Percentiles rank a stretch among this genome's conserved stretches.
Conservation (phyloP, 257 asterid genomes). For the Scutellaria baicalensis region DNA sequence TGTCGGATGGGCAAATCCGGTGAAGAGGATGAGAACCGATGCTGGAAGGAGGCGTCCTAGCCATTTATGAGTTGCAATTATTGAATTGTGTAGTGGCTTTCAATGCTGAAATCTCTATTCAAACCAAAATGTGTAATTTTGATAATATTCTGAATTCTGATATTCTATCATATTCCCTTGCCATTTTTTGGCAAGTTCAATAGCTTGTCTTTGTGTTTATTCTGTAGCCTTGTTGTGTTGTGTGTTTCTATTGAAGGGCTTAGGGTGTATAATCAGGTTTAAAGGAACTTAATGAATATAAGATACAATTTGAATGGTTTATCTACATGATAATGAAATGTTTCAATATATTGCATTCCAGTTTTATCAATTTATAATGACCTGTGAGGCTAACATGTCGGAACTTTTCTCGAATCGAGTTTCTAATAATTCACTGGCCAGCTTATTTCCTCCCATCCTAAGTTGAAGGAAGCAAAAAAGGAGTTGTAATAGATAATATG, state of each 20-base stretch:
- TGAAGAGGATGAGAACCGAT: conserved; percentile 80
- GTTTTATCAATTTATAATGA: no score
- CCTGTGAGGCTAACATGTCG: not conserved
- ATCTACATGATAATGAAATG: no score
- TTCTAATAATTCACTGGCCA: not conserved
- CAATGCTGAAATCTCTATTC: conserved; percentile 2
- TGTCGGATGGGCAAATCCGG: conserved; percentile 97
- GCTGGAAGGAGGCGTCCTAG: conserved; percentile 80
- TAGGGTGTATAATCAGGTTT: not conserved
- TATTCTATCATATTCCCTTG: not conserved
- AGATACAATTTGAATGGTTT: not conserved
- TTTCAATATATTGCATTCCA: no score
- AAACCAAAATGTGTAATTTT: conserved; percentile 15
- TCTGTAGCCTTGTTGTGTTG: not conserved
- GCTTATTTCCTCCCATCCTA: no score
- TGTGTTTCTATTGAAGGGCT: not conserved
- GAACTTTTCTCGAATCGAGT: not conserved
- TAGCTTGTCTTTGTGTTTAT: not conserved
- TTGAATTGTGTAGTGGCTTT: not conserved
- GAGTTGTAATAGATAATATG: not conserved
- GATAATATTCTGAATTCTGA: conserved; percentile 11
- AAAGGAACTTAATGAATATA: not conserved
- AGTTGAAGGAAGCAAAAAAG: not conserved
- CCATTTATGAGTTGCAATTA: conserved; percentile 41
- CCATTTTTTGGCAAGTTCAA: conserved; percentile 14